Evolutionary conservation across 177 flowering plant genomes (phyloP), one percentile per base, ranked within the genome.

Genomic region (Vitis hybrid): DNA sequence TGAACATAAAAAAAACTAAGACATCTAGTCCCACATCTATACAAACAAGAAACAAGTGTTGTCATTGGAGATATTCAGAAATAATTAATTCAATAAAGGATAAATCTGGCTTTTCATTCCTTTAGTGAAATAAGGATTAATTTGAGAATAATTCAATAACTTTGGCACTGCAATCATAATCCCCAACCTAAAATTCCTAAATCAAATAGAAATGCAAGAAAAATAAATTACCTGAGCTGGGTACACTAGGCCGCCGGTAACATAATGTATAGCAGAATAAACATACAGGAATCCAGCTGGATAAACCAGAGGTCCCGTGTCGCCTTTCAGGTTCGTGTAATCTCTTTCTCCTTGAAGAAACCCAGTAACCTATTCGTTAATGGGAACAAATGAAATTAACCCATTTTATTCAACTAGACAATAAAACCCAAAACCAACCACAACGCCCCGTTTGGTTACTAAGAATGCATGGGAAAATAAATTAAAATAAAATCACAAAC

Each of bases 221-320:
- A 44, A 15, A 38, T 0, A 58, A 47, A 64, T 63, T 66, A 95
- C 98, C 97, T 95, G 98, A 77, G 98, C 98, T 63, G 89, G 90
- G 77, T 72, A 87, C 33, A 95, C 92, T 68, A 80, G 80, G 14
- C 97, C 98, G 20, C 97, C 94, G 3, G 97, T 89, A 58, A 95
- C 57, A 76, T 70, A 93, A 76, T 89, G 87, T 66, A 93, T 82
- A 9, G 84, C 91, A 67, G 98, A 88, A 75, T 95, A 91, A 50
- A 93, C 75, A 78, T 95, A 95, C 20, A 95, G 88, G 83, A 93
- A 93, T 1, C 99, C 99, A 75, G 99, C 97, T 54, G 99, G 99
- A 78, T 95, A 95, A 2, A 95, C 98, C 66, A 91, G 77, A 73
- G 97, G 98, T 17, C 98, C 98, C 0, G 98, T 95, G 74, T 91